These are phyloP conservation scores for Geotrichum klebahnii DNA, from an alignment of 1,139 yeast genomes.

Conservation along the genomic window DNA sequence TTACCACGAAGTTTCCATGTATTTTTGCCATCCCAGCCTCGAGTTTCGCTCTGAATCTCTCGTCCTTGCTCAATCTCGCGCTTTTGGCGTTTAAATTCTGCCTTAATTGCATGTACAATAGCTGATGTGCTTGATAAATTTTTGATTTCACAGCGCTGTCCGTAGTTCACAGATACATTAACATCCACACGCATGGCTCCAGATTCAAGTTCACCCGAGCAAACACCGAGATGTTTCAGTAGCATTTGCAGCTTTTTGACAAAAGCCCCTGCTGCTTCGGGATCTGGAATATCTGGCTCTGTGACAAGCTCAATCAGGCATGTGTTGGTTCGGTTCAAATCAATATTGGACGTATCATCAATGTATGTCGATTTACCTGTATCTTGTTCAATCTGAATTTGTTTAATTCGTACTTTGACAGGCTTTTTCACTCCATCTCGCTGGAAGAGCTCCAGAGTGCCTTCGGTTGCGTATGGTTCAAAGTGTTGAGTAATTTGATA, in stretches of 20 bases:
- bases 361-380: conserved; percentile 78
- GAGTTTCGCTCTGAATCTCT: conserved; percentile 59
- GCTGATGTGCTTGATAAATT: conserved; percentile 83
- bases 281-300: conserved; percentile 70
- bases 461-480: conserved; percentile 71
- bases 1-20: conserved; percentile 69
- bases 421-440: conserved; percentile 50
- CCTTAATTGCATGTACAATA: conserved; percentile 68
- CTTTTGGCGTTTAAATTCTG: conserved; percentile 71
- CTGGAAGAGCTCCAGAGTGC: conserved; percentile 49
- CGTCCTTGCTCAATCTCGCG: conserved; percentile 39
- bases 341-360: conserved; percentile 48
- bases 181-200: conserved; percentile 97
- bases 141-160: conserved; percentile 77
- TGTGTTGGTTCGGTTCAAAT: conserved; percentile 76
- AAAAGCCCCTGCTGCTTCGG: conserved; percentile 70
- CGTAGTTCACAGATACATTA: conserved; percentile 64
- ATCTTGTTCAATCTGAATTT: conserved; percentile 88
- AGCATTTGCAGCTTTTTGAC: conserved; percentile 74
- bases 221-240: conserved; percentile 63
- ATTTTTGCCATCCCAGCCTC: conserved; percentile 81
- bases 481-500: conserved; percentile 92
- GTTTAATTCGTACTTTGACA: conserved; percentile 49
- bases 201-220: conserved; percentile 86
- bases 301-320: conserved; percentile 92